These are phyloP conservation scores for Boletus reticuloceps DNA, from an alignment of 768 basidiomycete species.

Conservation along the genomic window DNA sequence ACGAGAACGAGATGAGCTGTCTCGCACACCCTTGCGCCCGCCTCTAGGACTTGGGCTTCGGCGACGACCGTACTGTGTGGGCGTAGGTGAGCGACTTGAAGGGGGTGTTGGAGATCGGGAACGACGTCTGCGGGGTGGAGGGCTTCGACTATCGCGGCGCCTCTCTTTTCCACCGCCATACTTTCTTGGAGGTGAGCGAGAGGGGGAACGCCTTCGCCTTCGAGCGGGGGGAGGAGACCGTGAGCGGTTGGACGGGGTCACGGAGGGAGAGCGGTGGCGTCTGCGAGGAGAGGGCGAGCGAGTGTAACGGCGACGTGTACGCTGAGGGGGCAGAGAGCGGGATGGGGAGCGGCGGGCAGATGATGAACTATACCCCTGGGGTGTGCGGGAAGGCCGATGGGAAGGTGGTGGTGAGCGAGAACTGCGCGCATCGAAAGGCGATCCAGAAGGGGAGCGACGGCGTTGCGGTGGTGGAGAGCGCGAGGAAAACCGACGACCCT, in stretches of 20 bases:
- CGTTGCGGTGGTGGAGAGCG: conserved; percentile 49
- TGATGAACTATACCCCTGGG: conserved; percentile 31
- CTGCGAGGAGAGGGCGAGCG: conserved; percentile 28
- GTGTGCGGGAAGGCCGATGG: conserved; percentile 38
- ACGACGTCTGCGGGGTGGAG: conserved; percentile 38
- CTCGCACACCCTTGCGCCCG: conserved; percentile 25
- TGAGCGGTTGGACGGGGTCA: conserved; percentile 37
- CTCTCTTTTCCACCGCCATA: conserved; percentile 16
- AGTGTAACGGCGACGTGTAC: conserved; percentile 24
- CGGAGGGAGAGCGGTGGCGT: conserved; percentile 32
- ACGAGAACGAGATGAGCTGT: conserved; percentile 35
- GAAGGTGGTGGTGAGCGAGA: conserved; percentile 38
- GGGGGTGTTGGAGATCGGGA: conserved; percentile 50
- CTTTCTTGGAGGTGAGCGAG: conserved; percentile 30
- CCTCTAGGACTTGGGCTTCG: conserved; percentile 42
- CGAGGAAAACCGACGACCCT: conserved; percentile 44
- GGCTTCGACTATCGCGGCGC: conserved; percentile 30
- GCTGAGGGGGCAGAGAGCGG: conserved; percentile 25
- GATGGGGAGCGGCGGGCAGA: conserved; percentile 40
- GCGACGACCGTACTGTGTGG: conserved; percentile 41
- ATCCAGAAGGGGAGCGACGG: conserved; percentile 41
- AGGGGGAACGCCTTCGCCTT: conserved; percentile 35
- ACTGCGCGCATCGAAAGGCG: conserved; percentile 37
- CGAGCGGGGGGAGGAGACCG: conserved; percentile 41
- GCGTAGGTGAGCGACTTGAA: conserved; percentile 40